These are phyloP conservation scores for Pestalotiopsis sp. DNA, from an alignment of 2,329 filamentous ascomycete species.

Conservation along the genomic window DNA sequence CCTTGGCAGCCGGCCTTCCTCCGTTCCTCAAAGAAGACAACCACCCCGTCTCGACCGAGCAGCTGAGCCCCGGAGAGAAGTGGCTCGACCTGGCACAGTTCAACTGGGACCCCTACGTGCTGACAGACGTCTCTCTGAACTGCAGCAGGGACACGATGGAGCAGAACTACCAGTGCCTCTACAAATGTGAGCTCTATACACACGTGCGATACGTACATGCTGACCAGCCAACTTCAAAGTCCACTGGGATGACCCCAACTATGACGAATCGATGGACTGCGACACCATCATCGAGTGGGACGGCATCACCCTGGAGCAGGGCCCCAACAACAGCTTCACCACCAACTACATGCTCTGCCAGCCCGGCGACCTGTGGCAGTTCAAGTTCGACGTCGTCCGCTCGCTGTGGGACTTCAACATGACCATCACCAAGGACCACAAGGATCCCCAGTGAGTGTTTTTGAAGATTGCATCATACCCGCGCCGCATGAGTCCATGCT, in stretches of 20 bases:
- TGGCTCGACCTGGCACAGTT: constrained; percentile 11
- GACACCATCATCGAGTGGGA: constrained; percentile 25
- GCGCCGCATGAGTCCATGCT: too few species aligned
- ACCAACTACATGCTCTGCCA: constrained; percentile 15
- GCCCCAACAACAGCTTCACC: constrained; percentile 28
- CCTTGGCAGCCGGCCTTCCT: constrained; percentile 9
- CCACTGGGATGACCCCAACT: constrained; percentile 15
- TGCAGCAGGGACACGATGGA: constrained; percentile 6
- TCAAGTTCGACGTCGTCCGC: constrained; percentile 4
- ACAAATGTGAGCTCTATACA: constrained; percentile 9
- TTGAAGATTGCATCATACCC: not conserved
- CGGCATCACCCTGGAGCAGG: constrained; percentile 18
- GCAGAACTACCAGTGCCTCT: constrained; percentile 8
- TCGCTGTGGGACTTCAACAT: constrained; percentile 10
- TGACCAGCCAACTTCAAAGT: not conserved
- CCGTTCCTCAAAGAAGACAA: not conserved
- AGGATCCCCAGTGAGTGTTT: constrained; percentile 10
- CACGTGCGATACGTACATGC: not conserved
- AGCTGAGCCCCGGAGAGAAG: not conserved
- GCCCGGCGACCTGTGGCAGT: constrained; percentile 11
- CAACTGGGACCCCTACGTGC: constrained; percentile 6
- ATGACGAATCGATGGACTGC: constrained; percentile 16
- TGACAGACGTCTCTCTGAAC: constrained; percentile 8
- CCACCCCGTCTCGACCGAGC: not conserved
- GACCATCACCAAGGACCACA: constrained; percentile 2